These are phyloP conservation scores for Verticillium alfalfae DNA, from an alignment of 2,329 filamentous ascomycete species.

Conservation along the genomic window DNA sequence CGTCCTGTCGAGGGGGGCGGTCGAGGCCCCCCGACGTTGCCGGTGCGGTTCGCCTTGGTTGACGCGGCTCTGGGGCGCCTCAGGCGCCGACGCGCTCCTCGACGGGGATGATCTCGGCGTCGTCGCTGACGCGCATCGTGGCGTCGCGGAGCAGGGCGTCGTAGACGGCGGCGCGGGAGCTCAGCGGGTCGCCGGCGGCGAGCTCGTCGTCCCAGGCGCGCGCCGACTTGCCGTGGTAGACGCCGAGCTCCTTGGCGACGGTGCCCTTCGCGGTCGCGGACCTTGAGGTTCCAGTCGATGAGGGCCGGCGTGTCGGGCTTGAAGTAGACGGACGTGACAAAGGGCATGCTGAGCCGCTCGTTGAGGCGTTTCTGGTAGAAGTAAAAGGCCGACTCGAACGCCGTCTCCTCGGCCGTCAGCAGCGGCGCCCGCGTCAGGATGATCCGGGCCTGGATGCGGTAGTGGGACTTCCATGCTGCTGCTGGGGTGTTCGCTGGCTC, in stretches of 20 bases:
- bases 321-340: constrained; percentile 90
- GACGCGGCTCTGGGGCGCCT: constrained; percentile 61
- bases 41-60: constrained; percentile 74
- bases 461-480: constrained; percentile 18
- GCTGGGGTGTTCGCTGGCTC: constrained; percentile 7
- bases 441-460: constrained; percentile 58
- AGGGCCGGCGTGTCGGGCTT: constrained; percentile 81
- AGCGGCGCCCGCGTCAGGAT: constrained; percentile 85
- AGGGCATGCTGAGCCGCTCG: constrained; percentile 82
- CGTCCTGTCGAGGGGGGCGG: constrained; percentile 70
- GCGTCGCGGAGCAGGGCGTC: constrained; percentile 71
- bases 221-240: constrained; percentile 66
- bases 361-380: constrained; percentile 97
- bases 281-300: constrained; percentile 85
- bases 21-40: constrained; percentile 76
- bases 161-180: constrained; percentile 57
- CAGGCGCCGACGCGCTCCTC: constrained; percentile 61
- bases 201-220: constrained; percentile 90
- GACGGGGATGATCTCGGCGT: constrained; percentile 52
- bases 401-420: constrained; percentile 74
- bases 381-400: constrained; percentile 90
- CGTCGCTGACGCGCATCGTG: constrained; percentile 54
- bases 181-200: constrained; percentile 65
- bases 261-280: constrained; percentile 66
- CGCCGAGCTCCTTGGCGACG: constrained; percentile 77